A percentile compares a stretch with the other conserved stretches of the same genome.
Evolutionary conservation across 2,329 filamentous ascomycete genomes (phyloP).

Genomic region (Zymoseptoria brevis): DNA sequence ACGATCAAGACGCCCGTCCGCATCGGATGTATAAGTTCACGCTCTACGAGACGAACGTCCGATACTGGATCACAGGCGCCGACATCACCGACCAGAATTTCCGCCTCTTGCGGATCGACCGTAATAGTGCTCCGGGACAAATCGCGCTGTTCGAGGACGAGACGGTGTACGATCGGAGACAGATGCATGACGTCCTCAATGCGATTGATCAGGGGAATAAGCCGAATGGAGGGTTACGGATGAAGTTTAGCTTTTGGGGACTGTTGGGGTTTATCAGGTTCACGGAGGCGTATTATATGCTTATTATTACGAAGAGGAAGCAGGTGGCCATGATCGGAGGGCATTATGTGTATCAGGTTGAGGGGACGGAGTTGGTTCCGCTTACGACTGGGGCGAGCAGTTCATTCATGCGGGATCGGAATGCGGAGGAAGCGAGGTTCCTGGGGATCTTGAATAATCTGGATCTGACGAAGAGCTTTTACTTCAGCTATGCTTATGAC

Average conservation of each 20-base stretch:
- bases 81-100: conserved; percentile 85
- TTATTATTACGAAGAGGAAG: conserved; percentile 89
- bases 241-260: conserved; percentile 88
- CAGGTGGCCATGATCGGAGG: conserved; percentile 94
- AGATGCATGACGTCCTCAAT: conserved; percentile 88
- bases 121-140: conserved; percentile 70
- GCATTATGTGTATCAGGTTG: conserved; percentile 91
- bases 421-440: conserved; percentile 83
- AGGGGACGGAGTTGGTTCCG: conserved; percentile 84
- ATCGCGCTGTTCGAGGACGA: conserved; percentile 87
- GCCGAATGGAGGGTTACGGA: conserved; percentile 76
- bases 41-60: conserved; percentile 88
- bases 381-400: conserved; percentile 62
- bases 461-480: conserved; percentile 85
- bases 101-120: conserved; percentile 88
- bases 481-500: conserved; percentile 98
- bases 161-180: conserved; percentile 82
- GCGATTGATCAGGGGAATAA: conserved; percentile 94
- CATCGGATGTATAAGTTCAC: conserved; percentile 84
- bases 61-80: conserved; percentile 89
- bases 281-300: conserved; percentile 94
- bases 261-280: conserved; percentile 92
- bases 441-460: conserved; percentile 82
- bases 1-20: conserved; percentile 11
- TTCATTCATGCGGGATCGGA: conserved; percentile 69